Evolutionary conservation across 2,329 filamentous ascomycete genomes (phyloP), one percentile per base, ranked within the genome.

Genomic region (Fusarium annulatum): DNA sequence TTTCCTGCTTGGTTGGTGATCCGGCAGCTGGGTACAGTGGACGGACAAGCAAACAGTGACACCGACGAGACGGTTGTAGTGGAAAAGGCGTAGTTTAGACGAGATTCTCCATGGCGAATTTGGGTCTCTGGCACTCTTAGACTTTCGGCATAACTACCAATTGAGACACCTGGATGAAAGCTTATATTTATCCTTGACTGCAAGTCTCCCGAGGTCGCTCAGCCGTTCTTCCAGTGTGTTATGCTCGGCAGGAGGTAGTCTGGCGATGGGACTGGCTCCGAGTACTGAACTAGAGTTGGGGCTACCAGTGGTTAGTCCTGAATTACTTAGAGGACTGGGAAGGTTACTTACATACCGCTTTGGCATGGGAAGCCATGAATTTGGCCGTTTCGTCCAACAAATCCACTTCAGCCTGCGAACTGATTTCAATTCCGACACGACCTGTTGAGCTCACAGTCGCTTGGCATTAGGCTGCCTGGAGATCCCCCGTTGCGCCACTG

Each of bases 1-100:
- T 70, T 86, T 6, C 91, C 91, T 0, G 90, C 89, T 0, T 93
- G 91, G 91, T 75, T 91, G 19, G 87, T 93, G 5, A 61, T 77
- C 11, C 43, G n/a, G 7, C 39, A 51, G 41, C 2, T 64, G 39
- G 65, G 58, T 16, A 34, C 42, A 23, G 19, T 10, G 1, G 42
- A 60, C 14, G 33, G 23, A 11, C 19, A 63, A 41, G 51, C 3
- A 5, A 21, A 39, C 8, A 58, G n/a, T 23, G 34, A 39, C 51
- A 58, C 48, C 3, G 61, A 72, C 7, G 39, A 48, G 33, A 30
- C 45, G 9, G 36, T n/a, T 28, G 16, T 14, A 14, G 7, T 10
- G 1, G 51, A 48, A 14, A 69, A 64, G 19, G n/a, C 41, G 11
- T 65, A 38, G 34, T 7, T 26, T 23, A 34, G 26, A 11, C 12